Base-by-base conservation (phyloP, 495 filamentous ascomycete genomes). In the Trichocladium antarcticum region DNA sequence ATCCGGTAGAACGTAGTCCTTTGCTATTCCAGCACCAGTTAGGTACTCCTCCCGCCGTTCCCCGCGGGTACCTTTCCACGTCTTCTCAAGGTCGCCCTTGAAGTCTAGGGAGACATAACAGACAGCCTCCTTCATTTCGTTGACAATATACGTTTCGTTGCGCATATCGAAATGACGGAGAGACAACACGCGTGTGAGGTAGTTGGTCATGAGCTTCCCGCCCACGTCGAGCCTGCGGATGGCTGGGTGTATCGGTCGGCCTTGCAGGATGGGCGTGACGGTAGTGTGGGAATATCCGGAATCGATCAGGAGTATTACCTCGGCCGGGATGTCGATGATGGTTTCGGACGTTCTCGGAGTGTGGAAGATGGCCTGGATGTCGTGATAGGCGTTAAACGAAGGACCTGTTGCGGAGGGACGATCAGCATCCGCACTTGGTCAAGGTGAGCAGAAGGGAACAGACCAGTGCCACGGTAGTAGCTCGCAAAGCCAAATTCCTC, bases 401-500 rank as follows among this genome's bases (percentile, higher is more conserved):
- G 88, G 60, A 5, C 67, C 66, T 70, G 53, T 27, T 5, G 17
- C 15, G 22, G 45, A 43, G 39, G 14, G 14, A 51, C 21, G 46
- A n/a, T 58, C 37, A 53, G 51, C 24, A 27, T 10, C 16, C 27
- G 17, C 12, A 41, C 34, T 42, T 1, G 11, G 14, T 34, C 21
- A 9, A 16, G 27, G 10, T 52, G 11, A 11, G 12, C 31, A 22
- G 21, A 59, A 39, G 17, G 57, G 59, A 60, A 75, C 80, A 61
- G 54, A 83, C 83, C 82, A 48, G 86, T 65, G 56, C 75, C 82
- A 41, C 92, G 76, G 48, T 80, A 82, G 65, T 93, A 95, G 39
- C 81, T 80, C 15, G 83, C 78, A 66, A 97, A 97, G n/a, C 87
- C 87, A 73, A 89, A 97, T 62, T 97, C 89, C 61, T 99, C 92